Conservation (phyloP, 176 grass and related monocot genomes). For the Carex pumila region DNA sequence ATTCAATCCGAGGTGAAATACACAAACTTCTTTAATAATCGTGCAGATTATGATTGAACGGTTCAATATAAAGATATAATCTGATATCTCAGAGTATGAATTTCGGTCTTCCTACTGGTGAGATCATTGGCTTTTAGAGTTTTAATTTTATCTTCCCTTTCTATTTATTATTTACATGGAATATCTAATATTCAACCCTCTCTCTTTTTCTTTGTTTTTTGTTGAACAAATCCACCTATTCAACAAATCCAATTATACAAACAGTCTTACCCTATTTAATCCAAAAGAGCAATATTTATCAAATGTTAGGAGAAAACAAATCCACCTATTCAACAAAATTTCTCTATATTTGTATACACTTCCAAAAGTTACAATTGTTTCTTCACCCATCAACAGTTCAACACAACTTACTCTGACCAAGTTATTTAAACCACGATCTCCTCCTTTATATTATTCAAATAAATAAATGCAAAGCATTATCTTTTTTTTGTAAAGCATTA, state of each 20-base stretch:
- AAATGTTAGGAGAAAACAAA: not conserved
- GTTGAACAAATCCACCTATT: no score
- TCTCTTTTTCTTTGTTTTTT: no score
- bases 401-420: not conserved
- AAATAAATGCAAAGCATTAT: constrained; percentile 13
- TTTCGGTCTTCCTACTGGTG: not conserved
- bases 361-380: not conserved
- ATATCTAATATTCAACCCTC: no score
- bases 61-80: no score
- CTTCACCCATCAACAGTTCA: not conserved
- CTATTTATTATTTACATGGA: no score
- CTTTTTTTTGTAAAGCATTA: not conserved
- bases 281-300: not conserved
- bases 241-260: no score
- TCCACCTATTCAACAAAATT: not conserved
- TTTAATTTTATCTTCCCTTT: not conserved
- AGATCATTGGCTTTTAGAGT: not conserved
- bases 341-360: constrained; percentile 2
- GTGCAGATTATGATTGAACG: no score
- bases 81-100: no score
- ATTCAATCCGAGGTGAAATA: no score
- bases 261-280: not conserved
- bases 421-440: not conserved
- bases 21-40: no score
- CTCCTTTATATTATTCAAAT: not conserved